Evolutionary conservation across 768 basidiomycete genomes (phyloP), one percentile per base, ranked within the genome.

Genomic region (Melanogaster broomeanus): DNA sequence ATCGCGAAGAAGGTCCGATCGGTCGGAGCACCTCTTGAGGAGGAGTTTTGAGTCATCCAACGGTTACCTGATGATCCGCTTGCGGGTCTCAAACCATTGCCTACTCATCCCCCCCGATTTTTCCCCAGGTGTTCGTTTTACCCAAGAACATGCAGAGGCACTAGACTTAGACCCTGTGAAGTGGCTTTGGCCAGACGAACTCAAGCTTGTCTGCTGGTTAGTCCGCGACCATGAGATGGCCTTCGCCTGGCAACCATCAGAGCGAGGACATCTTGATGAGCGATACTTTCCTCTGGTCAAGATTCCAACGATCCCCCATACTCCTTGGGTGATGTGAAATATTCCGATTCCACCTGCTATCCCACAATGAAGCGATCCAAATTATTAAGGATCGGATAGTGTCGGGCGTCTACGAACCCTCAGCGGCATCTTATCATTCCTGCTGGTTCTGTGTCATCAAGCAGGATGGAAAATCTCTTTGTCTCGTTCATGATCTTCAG

Each of bases 231-330:
- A 73, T 3, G 57, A 76, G 35, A 24, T 47, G 2, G 72, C 51
- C 0, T 74, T 79, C 38, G 71, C 77, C 0, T 78, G 73, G 73
- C 62, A 65, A 2, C 66, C 74, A 4, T 5, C 31, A 0, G 68
- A 78, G 51, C 52, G 60, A 6, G 74, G 76, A 1, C 41, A 39
- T 0, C 73, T 76, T 22, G 37, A 55, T 2, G 44, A 61, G 1
- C 59, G 70, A 0, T 74, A 58, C 42, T 75, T 74, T 37, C 56
- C 58, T 0, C 68, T 68, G 0, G 50, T 73, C 1, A 58, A 62
- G 0, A 70, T 75, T 3, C 70, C 68, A 0, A 65, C 64, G 0
- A 48, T 76, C 0, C 48, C 55, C 3, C 74, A 78, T 51, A 63
- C 31, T 0, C 74, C 67, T 0, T 74, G 70, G 66, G 53, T 12